These are phyloP conservation scores for Talaromyces piceae DNA, from an alignment of 2,329 filamentous ascomycete genomes.

Conservation along the genomic window DNA sequence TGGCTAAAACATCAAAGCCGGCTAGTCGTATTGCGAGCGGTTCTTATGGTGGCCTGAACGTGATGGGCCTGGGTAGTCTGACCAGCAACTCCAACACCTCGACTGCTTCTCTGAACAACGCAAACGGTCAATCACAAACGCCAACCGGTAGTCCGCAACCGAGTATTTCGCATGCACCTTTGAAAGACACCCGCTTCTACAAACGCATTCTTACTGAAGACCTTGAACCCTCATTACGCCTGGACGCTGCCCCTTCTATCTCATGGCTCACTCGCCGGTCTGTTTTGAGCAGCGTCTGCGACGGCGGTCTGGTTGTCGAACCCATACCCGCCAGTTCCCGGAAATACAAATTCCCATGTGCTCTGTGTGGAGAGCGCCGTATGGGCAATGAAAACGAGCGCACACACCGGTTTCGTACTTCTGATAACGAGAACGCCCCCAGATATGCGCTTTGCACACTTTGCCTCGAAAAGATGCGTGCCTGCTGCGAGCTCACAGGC, in stretches of 20 bases:
- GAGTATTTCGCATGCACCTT: constrained; percentile 41
- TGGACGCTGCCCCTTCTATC: constrained; percentile 82
- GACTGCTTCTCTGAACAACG: constrained; percentile 50
- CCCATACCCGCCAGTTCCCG: constrained; percentile 59
- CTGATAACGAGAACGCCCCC: constrained; percentile 77
- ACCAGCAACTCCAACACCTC: constrained; percentile 49
- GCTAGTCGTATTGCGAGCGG: constrained; percentile 65
- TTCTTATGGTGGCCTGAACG: constrained; percentile 58
- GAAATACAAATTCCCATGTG: constrained; percentile 59
- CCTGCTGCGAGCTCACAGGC: constrained; percentile 85
- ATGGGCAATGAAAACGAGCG: constrained; percentile 64
- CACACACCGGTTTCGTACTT: constrained; percentile 81
- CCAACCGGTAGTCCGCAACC: constrained; percentile 37
- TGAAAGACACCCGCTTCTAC: constrained; percentile 92
- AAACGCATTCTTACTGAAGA: constrained; percentile 84
- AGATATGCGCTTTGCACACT: constrained; percentile 85
- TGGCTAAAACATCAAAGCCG: constrained; percentile 55
- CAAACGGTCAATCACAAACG: constrained; percentile 38
- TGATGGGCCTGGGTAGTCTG: constrained; percentile 47
- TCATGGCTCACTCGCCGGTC: constrained; percentile 88
- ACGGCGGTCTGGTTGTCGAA: constrained; percentile 82
- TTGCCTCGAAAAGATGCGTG: constrained; percentile 74
- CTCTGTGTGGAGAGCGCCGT: constrained; percentile 78
- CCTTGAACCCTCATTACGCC: constrained; percentile 83
- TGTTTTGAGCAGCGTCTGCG: constrained; percentile 73